phyloP scores from a whole-genome alignment of 306 rosid genomes.

The Glycine latifolia region DNA sequence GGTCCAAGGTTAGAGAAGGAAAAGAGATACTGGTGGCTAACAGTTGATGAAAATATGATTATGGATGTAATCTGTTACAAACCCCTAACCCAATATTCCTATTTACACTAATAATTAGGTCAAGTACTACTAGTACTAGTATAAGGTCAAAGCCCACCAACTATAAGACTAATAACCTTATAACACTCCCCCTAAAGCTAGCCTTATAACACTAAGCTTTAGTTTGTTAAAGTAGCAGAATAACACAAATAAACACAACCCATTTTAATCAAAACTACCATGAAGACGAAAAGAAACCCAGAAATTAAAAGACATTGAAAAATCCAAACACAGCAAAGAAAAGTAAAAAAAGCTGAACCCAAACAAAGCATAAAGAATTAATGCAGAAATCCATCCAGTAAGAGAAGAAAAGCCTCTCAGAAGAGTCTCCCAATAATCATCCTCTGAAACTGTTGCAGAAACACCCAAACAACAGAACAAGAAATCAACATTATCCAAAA shows the following conservation, averaged over 20 bases:
- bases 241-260: slow-evolving; percentile 1
- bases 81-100: neutral
- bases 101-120: slow-evolving; percentile 6
- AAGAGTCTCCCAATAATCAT: neutral
- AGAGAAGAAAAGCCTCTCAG: slow-evolving; percentile 11
- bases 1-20: slow-evolving; percentile 13
- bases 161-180: too few relatives aligned
- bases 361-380: neutral
- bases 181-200: neutral
- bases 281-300: slow-evolving; percentile 14
- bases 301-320: neutral
- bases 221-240: slow-evolving; percentile 20
- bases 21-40: slow-evolving; percentile 1
- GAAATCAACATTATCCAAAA: slow-evolving; percentile 28
- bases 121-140: slow-evolving; percentile 16
- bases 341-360: slow-evolving; percentile 3
- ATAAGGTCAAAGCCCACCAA: neutral
- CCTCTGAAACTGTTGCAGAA: neutral
- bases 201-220: slow-evolving; percentile 15
- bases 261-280: slow-evolving; percentile 5
- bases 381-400: slow-evolving; percentile 8
- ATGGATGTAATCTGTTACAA: slow-evolving; percentile 1
- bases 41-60: slow-evolving; percentile 20
- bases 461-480: neutral
- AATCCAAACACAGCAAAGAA: slow-evolving; percentile 9